Evolutionary conservation across 192 early-diverging fungal genomes (phyloP).

Genomic region (Umbelopsis ramanniana): DNA sequence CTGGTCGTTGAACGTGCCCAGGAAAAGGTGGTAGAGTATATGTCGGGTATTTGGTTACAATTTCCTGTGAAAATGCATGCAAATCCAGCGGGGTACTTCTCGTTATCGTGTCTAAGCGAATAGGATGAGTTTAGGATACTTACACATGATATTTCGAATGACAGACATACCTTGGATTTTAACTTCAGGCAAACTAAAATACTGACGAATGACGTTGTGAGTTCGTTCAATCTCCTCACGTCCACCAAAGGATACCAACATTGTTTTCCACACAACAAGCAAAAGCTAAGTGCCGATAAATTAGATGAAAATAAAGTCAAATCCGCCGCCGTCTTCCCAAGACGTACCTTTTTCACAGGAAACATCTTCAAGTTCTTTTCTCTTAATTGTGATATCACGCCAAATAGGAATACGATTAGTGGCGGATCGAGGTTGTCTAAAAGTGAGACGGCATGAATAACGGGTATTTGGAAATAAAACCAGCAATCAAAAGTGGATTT

Average conservation of each 20-base stretch:
- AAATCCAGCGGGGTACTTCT: constrained; percentile 72
- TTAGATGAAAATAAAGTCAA: background rate
- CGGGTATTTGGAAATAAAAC: background rate
- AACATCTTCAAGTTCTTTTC: constrained; percentile 72
- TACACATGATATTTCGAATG: background rate
- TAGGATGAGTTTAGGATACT: background rate
- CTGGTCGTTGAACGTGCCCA: background rate
- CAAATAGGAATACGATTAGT: constrained; percentile 66
- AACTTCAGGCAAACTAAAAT: background rate
- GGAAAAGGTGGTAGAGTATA: constrained; percentile 49
- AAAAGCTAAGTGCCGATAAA: constrained; percentile 49
- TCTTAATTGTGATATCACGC: constrained; percentile 63
- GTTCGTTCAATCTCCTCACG: constrained; percentile 33
- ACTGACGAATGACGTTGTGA: background rate
- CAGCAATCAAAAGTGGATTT: background rate
- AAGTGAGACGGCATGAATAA: background rate
- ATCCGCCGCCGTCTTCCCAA: too few species aligned
- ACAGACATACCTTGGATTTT: background rate
- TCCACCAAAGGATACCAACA: constrained; percentile 64
- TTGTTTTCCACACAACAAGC: constrained; percentile 71
- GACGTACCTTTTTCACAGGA: constrained; percentile 68
- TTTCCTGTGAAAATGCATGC: constrained; percentile 57
- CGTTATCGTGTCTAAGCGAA: constrained; percentile 35
- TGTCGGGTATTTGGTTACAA: constrained; percentile 63
- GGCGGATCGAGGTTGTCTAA: constrained; percentile 48